Percentiles rank a stretch among this genome's conserved stretches.
phyloP scores from a whole-genome alignment of 495 filamentous ascomycete genomes.

The Penicillium atrosanguineum region DNA sequence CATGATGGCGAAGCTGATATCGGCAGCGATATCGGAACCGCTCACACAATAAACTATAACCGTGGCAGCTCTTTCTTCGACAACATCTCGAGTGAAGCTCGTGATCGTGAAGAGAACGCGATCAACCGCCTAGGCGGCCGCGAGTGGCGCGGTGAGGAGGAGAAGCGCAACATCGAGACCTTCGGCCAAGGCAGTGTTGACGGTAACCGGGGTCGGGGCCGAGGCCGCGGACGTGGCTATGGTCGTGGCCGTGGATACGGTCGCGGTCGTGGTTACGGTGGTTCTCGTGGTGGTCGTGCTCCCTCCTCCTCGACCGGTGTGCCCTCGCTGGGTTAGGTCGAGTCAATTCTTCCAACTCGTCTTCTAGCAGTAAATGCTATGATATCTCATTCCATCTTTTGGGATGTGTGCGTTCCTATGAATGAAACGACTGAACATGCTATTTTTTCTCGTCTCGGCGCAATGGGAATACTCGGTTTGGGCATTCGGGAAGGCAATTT shows the following conservation, averaged over 20 bases:
- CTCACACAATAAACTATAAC: conserved; percentile 60
- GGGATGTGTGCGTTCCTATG: conserved; percentile 19
- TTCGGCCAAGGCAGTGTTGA: conserved; percentile 99
- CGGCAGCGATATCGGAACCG: conserved; percentile 34
- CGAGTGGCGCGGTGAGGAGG: conserved; percentile 89
- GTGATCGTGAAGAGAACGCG: conserved; percentile 77
- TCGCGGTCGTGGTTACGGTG: conserved; percentile 57
- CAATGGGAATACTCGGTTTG: conserved; percentile 25
- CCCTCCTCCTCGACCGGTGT: conserved; percentile 40
- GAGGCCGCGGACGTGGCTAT: conserved; percentile 61
- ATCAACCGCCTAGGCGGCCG: conserved; percentile 70
- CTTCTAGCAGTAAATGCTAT: conserved; percentile 16
- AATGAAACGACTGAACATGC: conserved; percentile 27
- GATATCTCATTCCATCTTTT: conserved; percentile 15
- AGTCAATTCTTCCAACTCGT: conserved; percentile 5
- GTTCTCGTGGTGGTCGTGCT: conserved; percentile 34
- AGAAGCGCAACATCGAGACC: conserved; percentile 94
- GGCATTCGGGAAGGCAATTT: conserved; percentile 28
- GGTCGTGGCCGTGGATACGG: conserved; percentile 61
- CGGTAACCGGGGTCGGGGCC: conserved; percentile 68
- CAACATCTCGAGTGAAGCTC: conserved; percentile 91
- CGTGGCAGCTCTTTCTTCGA: conserved; percentile 89
- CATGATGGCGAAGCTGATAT: conserved; percentile 34
- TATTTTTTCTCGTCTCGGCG: conserved; percentile 30
- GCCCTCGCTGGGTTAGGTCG: conserved; percentile 34